A percentile compares a stretch with the other conserved stretches of the same genome.
Conservation (phyloP, 495 filamentous ascomycete genomes). For the Usnea hakonensis region DNA sequence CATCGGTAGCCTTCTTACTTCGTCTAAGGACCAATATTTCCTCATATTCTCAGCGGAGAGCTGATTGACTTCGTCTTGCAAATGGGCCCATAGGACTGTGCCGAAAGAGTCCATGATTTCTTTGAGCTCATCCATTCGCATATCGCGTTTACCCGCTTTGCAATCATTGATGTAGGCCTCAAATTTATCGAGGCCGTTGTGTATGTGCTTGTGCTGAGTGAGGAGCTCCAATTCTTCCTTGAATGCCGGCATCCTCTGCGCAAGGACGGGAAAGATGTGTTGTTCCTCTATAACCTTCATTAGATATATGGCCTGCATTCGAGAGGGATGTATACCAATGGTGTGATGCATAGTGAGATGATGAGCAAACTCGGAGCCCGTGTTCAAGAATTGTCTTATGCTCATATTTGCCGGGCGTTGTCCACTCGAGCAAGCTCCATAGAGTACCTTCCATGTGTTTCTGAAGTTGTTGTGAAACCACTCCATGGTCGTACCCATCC, state of each 20-base stretch:
- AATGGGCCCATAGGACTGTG: constrained; percentile 62
- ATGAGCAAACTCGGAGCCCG: constrained; percentile 56
- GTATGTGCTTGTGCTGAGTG: constrained; percentile 75
- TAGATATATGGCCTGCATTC: neutral
- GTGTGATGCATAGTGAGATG: constrained; percentile 70
- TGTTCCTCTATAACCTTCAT: constrained; percentile 50
- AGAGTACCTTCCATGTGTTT: constrained; percentile 59
- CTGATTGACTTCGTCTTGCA: constrained; percentile 65
- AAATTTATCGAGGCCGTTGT: constrained; percentile 68
- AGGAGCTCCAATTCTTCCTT: constrained; percentile 55
- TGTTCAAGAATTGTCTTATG: constrained; percentile 55
- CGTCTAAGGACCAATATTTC: constrained; percentile 68
- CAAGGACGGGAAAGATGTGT: constrained; percentile 73
- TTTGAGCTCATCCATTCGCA: constrained; percentile 61
- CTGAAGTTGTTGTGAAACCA: constrained; percentile 65
- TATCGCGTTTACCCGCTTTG: constrained; percentile 54
- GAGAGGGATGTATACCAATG: constrained; percentile 34
- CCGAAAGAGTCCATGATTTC: constrained; percentile 59
- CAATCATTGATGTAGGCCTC: constrained; percentile 60
- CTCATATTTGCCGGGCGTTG: constrained; percentile 51
- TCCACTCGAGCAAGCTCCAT: constrained; percentile 46
- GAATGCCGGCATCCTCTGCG: constrained; percentile 76
- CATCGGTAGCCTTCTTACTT: constrained; percentile 67
- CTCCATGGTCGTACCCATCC: constrained; percentile 20
- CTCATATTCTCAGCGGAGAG: constrained; percentile 81